phyloP scores from a whole-genome alignment of 176 grass and related monocot genomes.

The Zoysia pacifica region DNA sequence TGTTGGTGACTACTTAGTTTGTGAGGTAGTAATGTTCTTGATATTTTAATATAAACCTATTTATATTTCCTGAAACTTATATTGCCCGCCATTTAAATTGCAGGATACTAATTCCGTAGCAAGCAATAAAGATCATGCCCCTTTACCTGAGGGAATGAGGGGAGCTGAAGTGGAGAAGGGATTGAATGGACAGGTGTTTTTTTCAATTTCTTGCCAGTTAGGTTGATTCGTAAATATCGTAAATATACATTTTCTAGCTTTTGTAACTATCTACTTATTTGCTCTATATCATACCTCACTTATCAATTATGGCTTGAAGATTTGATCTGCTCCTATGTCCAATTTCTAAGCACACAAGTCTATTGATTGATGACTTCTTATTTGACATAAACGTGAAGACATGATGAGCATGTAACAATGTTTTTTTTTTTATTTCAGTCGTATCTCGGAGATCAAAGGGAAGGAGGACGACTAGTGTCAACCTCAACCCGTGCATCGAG shows the following conservation, averaged over 20 bases:
- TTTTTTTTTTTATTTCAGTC: slow-evolving; percentile 47
- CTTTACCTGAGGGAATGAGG: slow-evolving; percentile 76
- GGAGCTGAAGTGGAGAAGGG: slow-evolving; percentile 76
- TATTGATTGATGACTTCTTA: not conserved
- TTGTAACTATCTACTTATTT: slow-evolving; percentile 13
- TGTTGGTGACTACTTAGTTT: slow-evolving; percentile 84
- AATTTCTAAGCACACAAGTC: slow-evolving; percentile 18
- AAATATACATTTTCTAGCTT: not conserved
- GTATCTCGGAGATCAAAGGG: slow-evolving; percentile 54
- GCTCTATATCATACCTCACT: not conserved
- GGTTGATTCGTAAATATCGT: slow-evolving; percentile 12
- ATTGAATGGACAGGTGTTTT: slow-evolving; percentile 57
- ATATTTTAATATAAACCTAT: slow-evolving; percentile 11
- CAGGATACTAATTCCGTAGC: slow-evolving; percentile 62
- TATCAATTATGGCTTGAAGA: slow-evolving; percentile 27
- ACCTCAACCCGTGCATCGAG: slow-evolving; percentile 52
- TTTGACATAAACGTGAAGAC: slow-evolving; percentile 15
- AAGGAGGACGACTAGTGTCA: slow-evolving; percentile 41
- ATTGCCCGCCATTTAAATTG: slow-evolving; percentile 21
- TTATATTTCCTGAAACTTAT: slow-evolving; percentile 36
- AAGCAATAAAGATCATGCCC: slow-evolving; percentile 64
- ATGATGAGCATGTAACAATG: slow-evolving; percentile 15
- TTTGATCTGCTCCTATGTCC: not conserved
- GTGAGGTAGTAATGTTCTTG: slow-evolving; percentile 61
- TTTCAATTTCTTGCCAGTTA: slow-evolving; percentile 3